Evolutionary conservation across 1,284 basidiomycete genomes (phyloP).

Genomic region (Inonotus hispidus): DNA sequence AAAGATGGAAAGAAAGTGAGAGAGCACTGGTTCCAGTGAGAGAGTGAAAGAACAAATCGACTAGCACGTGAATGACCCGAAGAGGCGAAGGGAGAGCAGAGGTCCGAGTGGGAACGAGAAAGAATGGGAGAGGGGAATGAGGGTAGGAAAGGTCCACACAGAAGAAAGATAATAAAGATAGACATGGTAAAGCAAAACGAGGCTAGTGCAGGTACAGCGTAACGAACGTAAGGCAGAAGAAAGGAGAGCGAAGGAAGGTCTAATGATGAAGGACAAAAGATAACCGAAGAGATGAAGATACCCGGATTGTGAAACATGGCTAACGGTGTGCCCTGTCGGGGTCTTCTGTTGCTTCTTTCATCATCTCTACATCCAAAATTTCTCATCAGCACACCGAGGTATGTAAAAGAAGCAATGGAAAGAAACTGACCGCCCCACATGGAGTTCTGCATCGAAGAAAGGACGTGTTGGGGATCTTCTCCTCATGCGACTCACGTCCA

Average conservation of each 20-base stretch:
- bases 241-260: not conserved
- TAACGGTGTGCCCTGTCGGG: conserved; percentile 2
- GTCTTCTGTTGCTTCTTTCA: conserved; percentile 23
- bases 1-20: too few relatives aligned
- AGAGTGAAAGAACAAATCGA: too few relatives aligned
- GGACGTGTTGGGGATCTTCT: conserved; percentile 47
- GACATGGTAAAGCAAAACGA: conserved; percentile 9
- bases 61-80: too few relatives aligned
- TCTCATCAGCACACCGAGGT: not conserved
- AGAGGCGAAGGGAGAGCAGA: not conserved
- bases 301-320: not conserved
- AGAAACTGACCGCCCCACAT: conserved; percentile 58
- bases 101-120: not conserved
- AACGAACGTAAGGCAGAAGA: conserved; percentile 2
- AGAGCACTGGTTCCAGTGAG: too few relatives aligned
- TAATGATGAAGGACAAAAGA: not conserved
- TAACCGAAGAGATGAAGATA: not conserved
- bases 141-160: not conserved
- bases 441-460: conserved; percentile 58
- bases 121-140: not conserved
- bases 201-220: not conserved
- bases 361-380: too few relatives aligned
- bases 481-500: conserved; percentile 29
- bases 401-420: not conserved
- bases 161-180: not conserved